Percentiles rank a stretch among this genome's conserved stretches.
These are phyloP conservation scores for Paulownia fortunei DNA, from an alignment of 257 asterid species.

Conservation along the genomic window DNA sequence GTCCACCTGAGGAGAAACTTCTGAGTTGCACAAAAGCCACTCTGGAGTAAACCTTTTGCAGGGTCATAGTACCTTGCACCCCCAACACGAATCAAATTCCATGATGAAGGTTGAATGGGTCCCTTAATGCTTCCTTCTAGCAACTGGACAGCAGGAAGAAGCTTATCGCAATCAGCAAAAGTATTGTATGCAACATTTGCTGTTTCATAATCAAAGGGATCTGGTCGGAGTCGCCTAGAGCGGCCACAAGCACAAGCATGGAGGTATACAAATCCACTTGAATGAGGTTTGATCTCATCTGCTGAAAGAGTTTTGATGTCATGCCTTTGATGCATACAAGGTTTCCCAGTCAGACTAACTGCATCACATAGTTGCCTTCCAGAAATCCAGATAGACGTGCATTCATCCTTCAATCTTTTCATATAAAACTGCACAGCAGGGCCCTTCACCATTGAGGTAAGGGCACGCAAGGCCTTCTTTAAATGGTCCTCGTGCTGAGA, in stretches of 20 bases:
- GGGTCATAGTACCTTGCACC: constrained; percentile 82
- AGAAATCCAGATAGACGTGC: constrained; percentile 81
- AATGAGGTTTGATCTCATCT: constrained; percentile 63
- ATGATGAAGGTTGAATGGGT: constrained; percentile 59
- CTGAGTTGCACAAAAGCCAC: constrained; percentile 80
- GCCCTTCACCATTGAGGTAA: constrained; percentile 86
- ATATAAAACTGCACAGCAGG: constrained; percentile 66
- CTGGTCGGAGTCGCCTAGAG: constrained; percentile 77
- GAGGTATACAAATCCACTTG: constrained; percentile 91
- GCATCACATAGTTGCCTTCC: constrained; percentile 97
- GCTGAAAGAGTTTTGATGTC: constrained; percentile 41
- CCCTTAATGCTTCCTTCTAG: constrained; percentile 57
- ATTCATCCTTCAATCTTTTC: constrained; percentile 75
- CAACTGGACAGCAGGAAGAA: constrained; percentile 68
- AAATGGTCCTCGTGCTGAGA: constrained; percentile 77
- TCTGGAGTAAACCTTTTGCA: constrained; percentile 86
- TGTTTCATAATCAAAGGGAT: constrained; percentile 88
- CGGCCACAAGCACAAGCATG: constrained; percentile 99
- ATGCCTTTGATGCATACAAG: constrained; percentile 91
- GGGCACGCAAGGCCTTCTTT: constrained; percentile 61
- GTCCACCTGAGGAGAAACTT: constrained; percentile 82
- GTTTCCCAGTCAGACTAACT: constrained; percentile 92
- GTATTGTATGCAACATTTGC: constrained; percentile 62
- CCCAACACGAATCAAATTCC: constrained; percentile 91
- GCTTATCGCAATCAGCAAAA: constrained; percentile 88